Evolutionary conservation across 1,139 yeast genomes (phyloP), one percentile per base, ranked within the genome.

Genomic region (Pichia sp.): DNA sequence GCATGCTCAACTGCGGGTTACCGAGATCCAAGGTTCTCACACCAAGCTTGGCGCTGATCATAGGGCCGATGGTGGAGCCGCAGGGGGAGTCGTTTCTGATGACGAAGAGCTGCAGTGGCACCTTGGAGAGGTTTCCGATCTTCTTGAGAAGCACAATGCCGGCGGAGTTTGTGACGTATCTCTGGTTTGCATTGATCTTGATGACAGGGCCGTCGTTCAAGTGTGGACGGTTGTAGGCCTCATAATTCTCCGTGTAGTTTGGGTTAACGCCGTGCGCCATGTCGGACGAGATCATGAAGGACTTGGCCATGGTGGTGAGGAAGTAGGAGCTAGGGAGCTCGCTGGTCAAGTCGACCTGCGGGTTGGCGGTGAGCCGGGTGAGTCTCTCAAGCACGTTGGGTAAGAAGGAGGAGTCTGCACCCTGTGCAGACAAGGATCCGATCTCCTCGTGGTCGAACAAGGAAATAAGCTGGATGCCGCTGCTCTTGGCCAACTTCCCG

Each of bases 191-290:
- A 68, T 93, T 93, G 68, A 93, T 75, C 71, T 93, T 93, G 67
- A 93, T 82, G 10, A 90, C 97, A 0, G 98, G 97, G 4, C 99
- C 99, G 52, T 78, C 77, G 67, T 95, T 95, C 59, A 93, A 73
- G 53, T 79, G 78, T 1, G 99, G 98, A 60, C 83, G 82, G 70
- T 92, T 95, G 59, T 79, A 75, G 15, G 80, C 69, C 68, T 93
- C 99, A 69, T 93, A 88, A 63, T 81, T 81, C 52, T 78, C 79
- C 8, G 80, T 73, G 70, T 92, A 93, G 71, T 93, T 93, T 58
- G 99, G 99, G 68, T 93, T 97, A 42, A 92, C 86, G 34, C 97
- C 98, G 67, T 93, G 99, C 1, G 98, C 97, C 84, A 90, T 93
- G 69, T 93, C 99, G 0, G 97, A 90, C 0, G 98, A 92, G 52